A percentile compares a stretch with the other conserved stretches of the same genome.
Conservation (phyloP, 805 yeast species). For the Pichia manshurica region DNA sequence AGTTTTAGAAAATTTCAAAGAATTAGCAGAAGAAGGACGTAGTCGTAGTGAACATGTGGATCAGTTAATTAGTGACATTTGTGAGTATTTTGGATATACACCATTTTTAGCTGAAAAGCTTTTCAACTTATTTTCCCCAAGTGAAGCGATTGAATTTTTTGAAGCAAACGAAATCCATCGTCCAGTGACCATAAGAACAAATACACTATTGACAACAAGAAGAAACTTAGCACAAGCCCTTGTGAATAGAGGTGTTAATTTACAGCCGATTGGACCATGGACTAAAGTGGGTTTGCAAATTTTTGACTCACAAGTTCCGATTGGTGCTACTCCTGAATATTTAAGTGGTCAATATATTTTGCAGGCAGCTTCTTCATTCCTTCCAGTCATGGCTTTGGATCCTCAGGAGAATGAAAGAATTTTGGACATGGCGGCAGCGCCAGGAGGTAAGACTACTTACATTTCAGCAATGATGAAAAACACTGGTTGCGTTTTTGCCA, state of each 20-base stretch:
- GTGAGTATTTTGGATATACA: constrained; percentile 90
- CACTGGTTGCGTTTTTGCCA: constrained; percentile 95
- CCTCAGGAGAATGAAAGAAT: constrained; percentile 97
- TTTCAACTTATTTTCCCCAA: constrained; percentile 84
- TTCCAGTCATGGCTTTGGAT: constrained; percentile 95
- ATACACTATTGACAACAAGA: constrained; percentile 89
- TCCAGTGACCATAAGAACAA: constrained; percentile 96
- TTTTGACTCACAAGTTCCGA: constrained; percentile 98
- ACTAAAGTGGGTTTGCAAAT: constrained; percentile 96
- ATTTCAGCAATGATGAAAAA: constrained; percentile 95
- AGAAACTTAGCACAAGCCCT: constrained; percentile 92
- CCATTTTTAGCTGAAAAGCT: constrained; percentile 90
- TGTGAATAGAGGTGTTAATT: constrained; percentile 93
- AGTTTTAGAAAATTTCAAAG: constrained; percentile 85
- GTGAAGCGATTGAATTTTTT: constrained; percentile 96
- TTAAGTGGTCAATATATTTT: constrained; percentile 95
- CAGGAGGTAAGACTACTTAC: constrained; percentile 98
- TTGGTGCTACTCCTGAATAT: constrained; percentile 99
- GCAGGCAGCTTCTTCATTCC: constrained; percentile 97
- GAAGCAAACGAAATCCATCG: constrained; percentile 97
- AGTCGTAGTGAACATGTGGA: constrained; percentile 78
- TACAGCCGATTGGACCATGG: constrained; percentile 97
- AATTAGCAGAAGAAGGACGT: constrained; percentile 75
- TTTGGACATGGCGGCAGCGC: constrained; percentile 99
- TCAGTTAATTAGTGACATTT: constrained; percentile 77